Conservation (phyloP, 2,329 filamentous ascomycete species). For the Diaporthe helianthi region DNA sequence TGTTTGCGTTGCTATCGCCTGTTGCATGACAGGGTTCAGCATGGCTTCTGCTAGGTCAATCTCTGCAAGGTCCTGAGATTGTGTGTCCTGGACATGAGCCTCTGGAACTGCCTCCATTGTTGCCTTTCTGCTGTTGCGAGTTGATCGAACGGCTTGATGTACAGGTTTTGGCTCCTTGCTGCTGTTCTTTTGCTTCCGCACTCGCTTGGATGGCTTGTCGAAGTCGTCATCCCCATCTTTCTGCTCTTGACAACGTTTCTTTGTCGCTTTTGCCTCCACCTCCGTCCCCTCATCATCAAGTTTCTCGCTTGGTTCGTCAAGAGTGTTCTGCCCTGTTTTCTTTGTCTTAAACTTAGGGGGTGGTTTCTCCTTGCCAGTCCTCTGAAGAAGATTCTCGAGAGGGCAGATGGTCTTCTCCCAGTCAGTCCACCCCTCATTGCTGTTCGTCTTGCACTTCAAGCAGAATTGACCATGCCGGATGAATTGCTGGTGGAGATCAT, state of each 20-base stretch:
- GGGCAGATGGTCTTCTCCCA: conserved; percentile 63
- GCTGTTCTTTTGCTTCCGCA: background rate
- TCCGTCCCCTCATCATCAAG: background rate
- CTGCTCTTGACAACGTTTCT: background rate
- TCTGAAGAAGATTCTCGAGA: conserved; percentile 50
- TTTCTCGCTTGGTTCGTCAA: background rate
- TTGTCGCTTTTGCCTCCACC: background rate
- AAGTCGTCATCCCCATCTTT: conserved; percentile 9
- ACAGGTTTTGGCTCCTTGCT: background rate
- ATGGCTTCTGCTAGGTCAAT: conserved; percentile 1
- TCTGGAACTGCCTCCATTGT: background rate
- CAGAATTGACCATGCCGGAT: conserved; percentile 61
- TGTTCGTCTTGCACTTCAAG: conserved; percentile 55
- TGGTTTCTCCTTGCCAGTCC: conserved; percentile 35
- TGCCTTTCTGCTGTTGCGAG: conserved; percentile 3
- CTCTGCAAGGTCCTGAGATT: background rate
- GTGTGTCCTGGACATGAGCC: background rate
- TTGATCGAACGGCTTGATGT: background rate
- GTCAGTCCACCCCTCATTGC: conserved; percentile 63
- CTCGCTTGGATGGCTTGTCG: background rate
- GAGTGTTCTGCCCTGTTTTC: background rate
- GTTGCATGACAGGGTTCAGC: background rate
- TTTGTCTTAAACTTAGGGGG: background rate
- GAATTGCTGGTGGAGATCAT: conserved; percentile 61
- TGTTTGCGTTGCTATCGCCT: background rate